phyloP scores from a whole-genome alignment of 2,329 filamentous ascomycete species.

The Grosmannia clavigera region DNA sequence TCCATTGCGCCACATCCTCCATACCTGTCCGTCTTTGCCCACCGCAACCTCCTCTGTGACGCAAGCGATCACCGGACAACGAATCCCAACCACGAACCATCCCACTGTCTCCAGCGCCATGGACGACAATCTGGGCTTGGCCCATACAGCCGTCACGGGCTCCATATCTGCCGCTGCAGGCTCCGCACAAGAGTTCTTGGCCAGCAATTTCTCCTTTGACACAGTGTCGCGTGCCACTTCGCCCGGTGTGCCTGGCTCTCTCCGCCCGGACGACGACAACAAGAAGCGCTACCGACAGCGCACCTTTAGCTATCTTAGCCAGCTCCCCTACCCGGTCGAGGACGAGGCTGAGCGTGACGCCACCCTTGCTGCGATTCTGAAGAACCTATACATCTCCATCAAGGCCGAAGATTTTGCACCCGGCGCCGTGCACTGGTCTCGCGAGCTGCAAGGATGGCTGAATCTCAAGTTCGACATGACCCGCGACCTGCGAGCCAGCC shows the following conservation, averaged over 20 bases:
- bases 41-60: background rate
- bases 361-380: slow-evolving; percentile 77
- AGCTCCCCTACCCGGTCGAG: slow-evolving; percentile 83
- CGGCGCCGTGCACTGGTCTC: slow-evolving; percentile 91
- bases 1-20: background rate
- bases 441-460: slow-evolving; percentile 90
- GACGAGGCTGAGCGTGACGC: slow-evolving; percentile 63
- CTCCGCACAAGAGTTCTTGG: slow-evolving; percentile 25
- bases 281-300: slow-evolving; percentile 65
- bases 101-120: slow-evolving; percentile 13
- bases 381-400: slow-evolving; percentile 84
- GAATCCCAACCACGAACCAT: too few species aligned
- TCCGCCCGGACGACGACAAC: slow-evolving; percentile 35
- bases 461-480: slow-evolving; percentile 96
- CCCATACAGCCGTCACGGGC: slow-evolving; percentile 16
- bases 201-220: slow-evolving; percentile 36
- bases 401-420: slow-evolving; percentile 89
- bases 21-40: background rate
- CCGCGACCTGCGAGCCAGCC: slow-evolving; percentile 65
- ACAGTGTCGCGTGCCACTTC: slow-evolving; percentile 79
- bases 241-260: slow-evolving; percentile 51
- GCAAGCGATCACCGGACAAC: too few species aligned
- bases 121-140: slow-evolving; percentile 20
- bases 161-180: slow-evolving; percentile 23
- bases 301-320: slow-evolving; percentile 85